Evolutionary conservation across 768 basidiomycete genomes (phyloP), one percentile per base, ranked within the genome.

Genomic region (Dentipellis sp.): DNA sequence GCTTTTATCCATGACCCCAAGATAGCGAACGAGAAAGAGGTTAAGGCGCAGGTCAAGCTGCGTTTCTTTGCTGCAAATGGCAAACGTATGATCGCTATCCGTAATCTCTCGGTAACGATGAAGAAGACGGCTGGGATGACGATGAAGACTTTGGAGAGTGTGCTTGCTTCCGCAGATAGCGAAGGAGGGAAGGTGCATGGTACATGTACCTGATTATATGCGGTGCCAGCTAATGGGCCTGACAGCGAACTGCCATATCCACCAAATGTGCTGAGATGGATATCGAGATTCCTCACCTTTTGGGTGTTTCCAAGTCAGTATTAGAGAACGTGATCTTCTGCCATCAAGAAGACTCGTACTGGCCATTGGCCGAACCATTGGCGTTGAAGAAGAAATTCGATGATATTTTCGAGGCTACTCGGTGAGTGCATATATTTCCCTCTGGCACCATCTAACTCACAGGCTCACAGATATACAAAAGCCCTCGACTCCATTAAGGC

Each of bases 301-400:
- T 98, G 16, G 97, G 97, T 34, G 97, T 98, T 11, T 97, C 93
- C 11, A 97, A 94, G 68, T 87, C 94, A n/a, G 94, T 99, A 37
- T 83, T 98, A 21, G 95, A 98, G 64, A 98, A 97, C 66, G 97
- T 99, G 64, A 98, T 99, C 50, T 99, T 99, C 65, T 99, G 97
- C 69, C 97, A 99, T 69, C 97, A 99, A 71, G 97, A 99, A 65
- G 97, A 99, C 53, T 94, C 93, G 0, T 97, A 91, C 64, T 99
- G 97, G 97, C 97, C 97, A 0, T 77, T 99, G 21, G 79, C 94
- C 0, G 97, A 98, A 63, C 90, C 95, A 2, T 74, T 90, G 10
- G 79, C 83, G 0, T 72, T 99, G 38, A 99, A 99, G 78, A 98
- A 97, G 79, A 98, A 98, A 68, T 99, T 99, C 59, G 97, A 99